phyloP scores from a whole-genome alignment of 2,329 filamentous ascomycete genomes.

The Colletotrichum melonis region DNA sequence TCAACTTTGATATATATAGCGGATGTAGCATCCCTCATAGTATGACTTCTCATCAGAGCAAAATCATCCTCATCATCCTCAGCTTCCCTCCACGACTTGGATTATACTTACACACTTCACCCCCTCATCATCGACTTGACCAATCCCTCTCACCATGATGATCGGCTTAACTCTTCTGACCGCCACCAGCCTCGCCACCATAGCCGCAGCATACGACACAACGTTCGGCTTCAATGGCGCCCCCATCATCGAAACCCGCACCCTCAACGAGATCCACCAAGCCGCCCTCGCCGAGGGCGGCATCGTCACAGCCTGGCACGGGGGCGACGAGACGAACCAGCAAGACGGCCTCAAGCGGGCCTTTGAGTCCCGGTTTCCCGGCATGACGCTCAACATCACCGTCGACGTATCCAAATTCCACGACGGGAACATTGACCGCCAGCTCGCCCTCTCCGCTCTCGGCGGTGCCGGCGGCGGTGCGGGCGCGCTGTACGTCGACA shows the following conservation, averaged over 20 bases:
- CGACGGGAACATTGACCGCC: slow-evolving; percentile 58
- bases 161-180: not conserved
- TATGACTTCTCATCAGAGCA: not conserved
- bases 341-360: slow-evolving; percentile 51
- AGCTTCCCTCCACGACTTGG: not conserved
- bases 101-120: not conserved
- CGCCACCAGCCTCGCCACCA: not conserved
- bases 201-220: slow-evolving; percentile 7
- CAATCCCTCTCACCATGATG: not conserved
- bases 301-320: slow-evolving; percentile 58
- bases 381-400: slow-evolving; percentile 63
- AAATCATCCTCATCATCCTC: not conserved
- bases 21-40: not conserved
- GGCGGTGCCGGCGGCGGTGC: slow-evolving; percentile 40
- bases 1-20: not conserved
- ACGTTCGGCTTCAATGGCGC: slow-evolving; percentile 29
- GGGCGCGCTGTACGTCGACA: slow-evolving; percentile 55
- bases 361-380: slow-evolving; percentile 60
- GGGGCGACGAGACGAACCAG: slow-evolving; percentile 57
- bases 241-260: slow-evolving; percentile 53
- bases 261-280: slow-evolving; percentile 61
- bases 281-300: slow-evolving; percentile 60
- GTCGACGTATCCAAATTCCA: slow-evolving; percentile 68
- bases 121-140: no score
- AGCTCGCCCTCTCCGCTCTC: slow-evolving; percentile 46